Evolutionary conservation across 2,329 filamentous ascomycete genomes (phyloP).

Genomic region (Penicillium sclerotiorum): DNA sequence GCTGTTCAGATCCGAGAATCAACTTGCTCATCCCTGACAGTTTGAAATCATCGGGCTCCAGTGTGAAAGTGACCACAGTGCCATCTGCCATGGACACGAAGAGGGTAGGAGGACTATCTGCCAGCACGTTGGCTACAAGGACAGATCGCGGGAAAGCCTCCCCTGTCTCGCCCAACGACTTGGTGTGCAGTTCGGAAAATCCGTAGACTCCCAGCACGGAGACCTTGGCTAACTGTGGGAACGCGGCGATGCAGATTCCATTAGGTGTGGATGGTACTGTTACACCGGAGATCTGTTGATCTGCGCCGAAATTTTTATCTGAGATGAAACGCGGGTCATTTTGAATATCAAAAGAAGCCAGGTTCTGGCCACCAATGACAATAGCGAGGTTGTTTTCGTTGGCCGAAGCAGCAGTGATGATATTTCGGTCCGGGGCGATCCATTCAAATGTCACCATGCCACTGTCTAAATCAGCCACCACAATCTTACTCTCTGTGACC

Average conservation of each 20-base stretch:
- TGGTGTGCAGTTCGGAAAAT: conserved; percentile 67
- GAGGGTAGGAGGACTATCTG: conserved; percentile 69
- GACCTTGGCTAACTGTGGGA: conserved; percentile 82
- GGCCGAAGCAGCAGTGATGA: conserved; percentile 77
- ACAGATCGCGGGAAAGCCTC: conserved; percentile 82
- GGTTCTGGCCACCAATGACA: conserved; percentile 71
- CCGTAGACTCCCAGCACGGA: conserved; percentile 71
- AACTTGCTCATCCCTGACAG: conserved; percentile 78
- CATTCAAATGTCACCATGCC: conserved; percentile 51
- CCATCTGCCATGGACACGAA: conserved; percentile 93
- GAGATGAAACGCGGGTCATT: conserved; percentile 60
- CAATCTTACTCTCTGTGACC: conserved; percentile 67
- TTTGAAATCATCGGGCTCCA: conserved; percentile 63
- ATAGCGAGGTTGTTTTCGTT: conserved; percentile 72
- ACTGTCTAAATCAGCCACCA: conserved; percentile 62
- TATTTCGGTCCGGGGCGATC: conserved; percentile 48
- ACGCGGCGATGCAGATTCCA: conserved; percentile 76
- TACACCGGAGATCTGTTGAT: conserved; percentile 83
- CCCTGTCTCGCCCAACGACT: conserved; percentile 65
- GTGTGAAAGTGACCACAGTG: conserved; percentile 79
- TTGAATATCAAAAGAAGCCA: conserved; percentile 69
- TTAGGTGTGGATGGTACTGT: conserved; percentile 68
- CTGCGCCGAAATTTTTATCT: conserved; percentile 62
- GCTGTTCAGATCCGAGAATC: conserved; percentile 81
- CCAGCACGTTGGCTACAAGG: conserved; percentile 74